A percentile compares a stretch with the other conserved stretches of the same genome.
Conservation (phyloP, 2,329 filamentous ascomycete species). For the Fusarium palustre region DNA sequence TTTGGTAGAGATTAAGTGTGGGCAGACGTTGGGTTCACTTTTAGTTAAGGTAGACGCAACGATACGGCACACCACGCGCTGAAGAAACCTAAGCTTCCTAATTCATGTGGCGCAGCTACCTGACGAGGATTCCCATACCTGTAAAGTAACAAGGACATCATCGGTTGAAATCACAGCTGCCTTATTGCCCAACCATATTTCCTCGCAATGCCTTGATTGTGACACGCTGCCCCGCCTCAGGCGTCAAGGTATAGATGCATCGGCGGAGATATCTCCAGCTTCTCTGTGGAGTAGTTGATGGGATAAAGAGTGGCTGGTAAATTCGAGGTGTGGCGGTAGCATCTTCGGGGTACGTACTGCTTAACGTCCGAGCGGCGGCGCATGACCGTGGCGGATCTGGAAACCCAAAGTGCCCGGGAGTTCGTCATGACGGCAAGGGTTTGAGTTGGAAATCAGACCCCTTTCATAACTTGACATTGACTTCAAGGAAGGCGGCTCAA, state of each 20-base stretch:
- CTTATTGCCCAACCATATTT: slow-evolving; percentile 35
- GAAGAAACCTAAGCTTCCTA: slow-evolving; percentile 4
- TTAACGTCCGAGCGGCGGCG: background rate
- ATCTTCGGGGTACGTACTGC: slow-evolving; percentile 23
- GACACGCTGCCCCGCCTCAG: slow-evolving; percentile 25
- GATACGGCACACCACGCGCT: slow-evolving; percentile 8
- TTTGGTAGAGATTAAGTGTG: background rate
- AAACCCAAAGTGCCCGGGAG: slow-evolving; percentile 16
- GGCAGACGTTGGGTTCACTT: slow-evolving; percentile 11
- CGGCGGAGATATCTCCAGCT: slow-evolving; percentile 18
- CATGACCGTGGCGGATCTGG: slow-evolving; percentile 29
- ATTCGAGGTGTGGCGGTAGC: slow-evolving; percentile 31
- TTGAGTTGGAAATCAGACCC: slow-evolving; percentile 31
- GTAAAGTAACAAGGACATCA: slow-evolving; percentile 4
- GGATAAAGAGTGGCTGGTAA: background rate
- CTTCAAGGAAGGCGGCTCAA: slow-evolving; percentile 1
- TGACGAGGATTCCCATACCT: background rate
- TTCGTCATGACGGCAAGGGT: slow-evolving; percentile 28
- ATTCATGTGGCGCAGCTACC: slow-evolving; percentile 32
- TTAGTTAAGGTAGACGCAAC: slow-evolving; percentile 7
- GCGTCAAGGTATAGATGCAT: slow-evolving; percentile 8
- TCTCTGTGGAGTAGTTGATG: background rate
- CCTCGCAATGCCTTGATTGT: background rate
- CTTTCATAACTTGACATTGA: slow-evolving; percentile 30
- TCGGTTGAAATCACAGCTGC: slow-evolving; percentile 4